These are phyloP conservation scores for Apostasia ramifera DNA, from an alignment of 106 monocot genomes.

Conservation along the genomic window DNA sequence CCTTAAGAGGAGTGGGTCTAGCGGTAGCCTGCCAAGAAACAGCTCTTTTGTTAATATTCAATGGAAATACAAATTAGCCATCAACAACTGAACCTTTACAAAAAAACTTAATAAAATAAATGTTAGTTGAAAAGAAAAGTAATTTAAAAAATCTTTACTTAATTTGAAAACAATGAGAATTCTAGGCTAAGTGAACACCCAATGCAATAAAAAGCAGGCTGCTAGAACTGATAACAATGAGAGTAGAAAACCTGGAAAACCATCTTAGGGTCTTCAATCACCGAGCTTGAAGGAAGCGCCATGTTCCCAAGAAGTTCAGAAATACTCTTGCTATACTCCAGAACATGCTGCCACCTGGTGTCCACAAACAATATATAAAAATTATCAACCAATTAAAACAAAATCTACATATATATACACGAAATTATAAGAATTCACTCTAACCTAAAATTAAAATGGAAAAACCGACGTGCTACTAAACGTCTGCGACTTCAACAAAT, in stretches of 20 bases:
- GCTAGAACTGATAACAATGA: neutral
- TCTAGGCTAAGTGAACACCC: neutral
- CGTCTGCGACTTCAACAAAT: too few relatives aligned
- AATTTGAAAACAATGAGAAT: neutral
- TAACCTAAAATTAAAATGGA: too few relatives aligned
- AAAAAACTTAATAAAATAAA: too few relatives aligned
- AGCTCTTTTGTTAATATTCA: neutral
- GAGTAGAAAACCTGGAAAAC: conserved; percentile 44
- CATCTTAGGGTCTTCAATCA: conserved; percentile 58
- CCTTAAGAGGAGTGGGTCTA: conserved; percentile 59
- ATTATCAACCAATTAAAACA: too few relatives aligned
- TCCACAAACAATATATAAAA: too few relatives aligned
- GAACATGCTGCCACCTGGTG: conserved; percentile 66
- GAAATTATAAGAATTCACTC: too few relatives aligned
- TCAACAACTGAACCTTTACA: neutral
- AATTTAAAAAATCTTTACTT: too few relatives aligned
- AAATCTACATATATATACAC: too few relatives aligned
- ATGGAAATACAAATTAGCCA: neutral
- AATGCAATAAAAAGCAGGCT: neutral
- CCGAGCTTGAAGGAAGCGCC: conserved; percentile 9
- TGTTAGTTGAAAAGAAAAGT: too few relatives aligned
- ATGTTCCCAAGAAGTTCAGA: conserved; percentile 45
- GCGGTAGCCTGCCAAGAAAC: conserved; percentile 28
- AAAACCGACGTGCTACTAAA: too few relatives aligned
- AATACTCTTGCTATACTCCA: conserved; percentile 73